phyloP scores from a whole-genome alignment of 495 filamentous ascomycete species.

The Penicillium antarcticum region DNA sequence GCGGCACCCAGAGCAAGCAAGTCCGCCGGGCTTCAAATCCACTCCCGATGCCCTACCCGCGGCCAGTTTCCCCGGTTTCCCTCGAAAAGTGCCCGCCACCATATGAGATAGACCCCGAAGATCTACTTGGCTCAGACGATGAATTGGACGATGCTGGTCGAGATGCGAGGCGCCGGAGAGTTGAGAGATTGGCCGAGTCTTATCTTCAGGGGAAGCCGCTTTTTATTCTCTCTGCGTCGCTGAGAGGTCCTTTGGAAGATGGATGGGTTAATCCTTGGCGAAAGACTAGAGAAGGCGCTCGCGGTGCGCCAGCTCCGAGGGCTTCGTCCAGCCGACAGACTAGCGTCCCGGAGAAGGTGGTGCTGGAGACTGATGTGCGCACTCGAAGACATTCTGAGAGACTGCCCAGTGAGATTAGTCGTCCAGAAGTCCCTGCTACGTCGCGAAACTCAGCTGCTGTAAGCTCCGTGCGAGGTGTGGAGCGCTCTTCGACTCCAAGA shows the following conservation, averaged over 20 bases:
- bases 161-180: conserved; percentile 50
- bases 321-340: neutral
- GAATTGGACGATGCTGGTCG: conserved; percentile 48
- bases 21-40: conserved; percentile 12
- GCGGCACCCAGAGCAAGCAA: conserved; percentile 11
- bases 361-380: conserved; percentile 19
- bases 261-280: conserved; percentile 68
- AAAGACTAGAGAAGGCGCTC: conserved; percentile 21
- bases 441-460: neutral
- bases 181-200: conserved; percentile 55
- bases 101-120: conserved; percentile 35
- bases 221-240: conserved; percentile 57
- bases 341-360: conserved; percentile 1
- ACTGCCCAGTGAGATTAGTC: neutral
- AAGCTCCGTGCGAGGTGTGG: neutral
- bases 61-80: conserved; percentile 36
- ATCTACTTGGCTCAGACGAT: conserved; percentile 55
- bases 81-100: conserved; percentile 46
- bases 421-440: neutral
- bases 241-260: conserved; percentile 61
- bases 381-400: conserved; percentile 3
- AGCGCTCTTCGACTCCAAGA: neutral
- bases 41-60: conserved; percentile 36
- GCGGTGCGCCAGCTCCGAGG: neutral
- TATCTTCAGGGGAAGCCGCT: conserved; percentile 57